These are phyloP conservation scores for Allodekkera sacchari DNA, from an alignment of 805 yeast species.

Conservation along the genomic window DNA sequence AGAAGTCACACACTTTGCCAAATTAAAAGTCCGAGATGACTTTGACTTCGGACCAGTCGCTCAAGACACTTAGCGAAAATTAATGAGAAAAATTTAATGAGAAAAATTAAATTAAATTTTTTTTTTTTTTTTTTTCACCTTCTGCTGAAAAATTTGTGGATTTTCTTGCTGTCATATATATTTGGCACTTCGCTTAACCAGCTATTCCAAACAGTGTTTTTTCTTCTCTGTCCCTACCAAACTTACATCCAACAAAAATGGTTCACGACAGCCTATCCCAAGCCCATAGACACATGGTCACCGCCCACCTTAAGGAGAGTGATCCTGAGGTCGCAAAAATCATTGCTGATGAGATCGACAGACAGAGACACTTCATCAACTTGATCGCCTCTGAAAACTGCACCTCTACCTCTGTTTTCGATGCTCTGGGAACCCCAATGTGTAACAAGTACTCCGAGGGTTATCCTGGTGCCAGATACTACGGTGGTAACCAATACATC, in stretches of 20 bases:
- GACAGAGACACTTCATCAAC: conserved; percentile 91
- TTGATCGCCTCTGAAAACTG: conserved; percentile 96
- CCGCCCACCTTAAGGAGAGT: conserved; percentile 51
- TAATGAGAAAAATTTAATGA: too few relatives aligned
- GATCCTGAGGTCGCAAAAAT: conserved; percentile 76
- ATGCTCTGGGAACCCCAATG: conserved; percentile 96
- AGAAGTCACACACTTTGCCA: too few relatives aligned
- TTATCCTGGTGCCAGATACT: conserved; percentile 97
- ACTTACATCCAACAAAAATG: conserved; percentile 6
- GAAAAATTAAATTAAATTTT: too few relatives aligned
- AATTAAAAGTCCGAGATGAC: too few relatives aligned
- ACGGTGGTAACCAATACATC: conserved; percentile 96
- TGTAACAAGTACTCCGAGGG: conserved; percentile 98
- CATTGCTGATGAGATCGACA: conserved; percentile 70
- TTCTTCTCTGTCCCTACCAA: background rate
- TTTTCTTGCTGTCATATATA: background rate
- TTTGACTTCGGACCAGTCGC: too few relatives aligned
- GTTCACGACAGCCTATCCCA: conserved; percentile 56
- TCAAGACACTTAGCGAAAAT: too few relatives aligned
- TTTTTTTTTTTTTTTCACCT: conserved; percentile 1
- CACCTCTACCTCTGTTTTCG: conserved; percentile 93
- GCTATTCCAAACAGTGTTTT: background rate
- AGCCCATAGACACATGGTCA: conserved; percentile 56
- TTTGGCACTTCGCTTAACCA: background rate
- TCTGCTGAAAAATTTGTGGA: background rate